Base-by-base conservation (phyloP, 805 yeast genomes). In the Diddensiella transvaalensis region DNA sequence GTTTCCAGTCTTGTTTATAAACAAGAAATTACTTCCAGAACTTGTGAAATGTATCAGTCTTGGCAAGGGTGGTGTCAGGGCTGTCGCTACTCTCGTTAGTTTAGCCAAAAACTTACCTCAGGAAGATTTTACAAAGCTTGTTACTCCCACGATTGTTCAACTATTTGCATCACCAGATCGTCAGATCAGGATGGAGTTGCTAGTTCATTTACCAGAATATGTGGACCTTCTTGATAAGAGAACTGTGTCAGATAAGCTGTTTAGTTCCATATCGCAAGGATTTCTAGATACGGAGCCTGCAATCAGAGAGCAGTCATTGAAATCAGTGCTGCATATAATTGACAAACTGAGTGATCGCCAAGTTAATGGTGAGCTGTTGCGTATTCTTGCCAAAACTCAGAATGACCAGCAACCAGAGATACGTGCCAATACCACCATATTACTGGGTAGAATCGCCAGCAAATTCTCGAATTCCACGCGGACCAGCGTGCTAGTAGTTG, bases 271-370 rank as follows among this genome's bases (percentile, higher is more conserved):
- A 57, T 67, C 83, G n/a, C 80, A 84, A 15, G 98, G 99, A 0
- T 85, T 91, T 59, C 79, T 82, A 29, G 99, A 91, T 63, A 79
- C 93, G 0, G 90, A 87, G 61, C 77, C 82, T 2, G 75, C 83
- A n/a, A 79, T 91, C 36, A 72, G 97, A 53, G 85, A 85, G 55
- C 87, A 83, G 45, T 86, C 97, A 0, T 70, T 91, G 33, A 83
- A 82, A 42, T 78, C 88, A 2, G 77, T 81, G 2, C 69, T 80
- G 2, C 60, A 61, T 5, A 68, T 90, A 22, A 79, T 82, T 1
- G 78, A 80, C 18, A 80, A 79, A 57, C 74, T 91, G 1, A 76
- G 86, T 0, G 87, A 82, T 33, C 76, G 96, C 47, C 95, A 86
- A 62, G 71, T 90, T 42, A 91, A 91, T 63, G 89, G 89, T 59